Conservation (phyloP, 257 asterid species). For the Phtheirospermum japonicum region DNA sequence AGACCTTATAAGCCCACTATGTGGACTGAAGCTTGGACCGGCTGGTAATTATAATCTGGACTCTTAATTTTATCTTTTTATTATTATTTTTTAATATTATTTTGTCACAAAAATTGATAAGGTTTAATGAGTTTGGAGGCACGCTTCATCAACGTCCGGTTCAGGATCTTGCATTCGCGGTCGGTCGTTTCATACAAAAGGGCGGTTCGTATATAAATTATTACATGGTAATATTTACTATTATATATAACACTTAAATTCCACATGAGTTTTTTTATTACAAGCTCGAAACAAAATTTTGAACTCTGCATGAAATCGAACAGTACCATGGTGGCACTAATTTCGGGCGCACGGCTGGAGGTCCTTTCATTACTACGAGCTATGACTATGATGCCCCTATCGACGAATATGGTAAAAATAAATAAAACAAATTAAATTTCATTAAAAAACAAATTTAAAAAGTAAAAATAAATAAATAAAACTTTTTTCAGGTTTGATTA, state of each 20-base stretch:
- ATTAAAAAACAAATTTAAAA: background rate
- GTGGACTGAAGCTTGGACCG: constrained; percentile 88
- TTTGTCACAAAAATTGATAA: constrained; percentile 15
- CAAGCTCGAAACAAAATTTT: background rate
- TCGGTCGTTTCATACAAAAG: constrained; percentile 54
- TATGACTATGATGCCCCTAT: constrained; percentile 79
- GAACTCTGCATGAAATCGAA: background rate
- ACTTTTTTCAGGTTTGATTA: constrained; percentile 41
- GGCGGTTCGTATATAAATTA: constrained; percentile 68
- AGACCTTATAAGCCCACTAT: constrained; percentile 60
- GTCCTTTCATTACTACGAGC: constrained; percentile 66
- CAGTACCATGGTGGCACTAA: constrained; percentile 83
- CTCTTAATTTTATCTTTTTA: background rate
- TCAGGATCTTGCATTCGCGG: constrained; percentile 75
- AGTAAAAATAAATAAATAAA: constrained; percentile 30
- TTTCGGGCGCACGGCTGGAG: constrained; percentile 76
- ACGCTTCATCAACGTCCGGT: constrained; percentile 54
- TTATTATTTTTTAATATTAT: background rate
- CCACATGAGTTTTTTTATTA: background rate
- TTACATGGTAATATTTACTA: constrained; percentile 48
- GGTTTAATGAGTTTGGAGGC: constrained; percentile 72
- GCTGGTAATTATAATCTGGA: constrained; percentile 43
- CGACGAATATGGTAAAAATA: constrained; percentile 59
- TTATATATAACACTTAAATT: background rate
- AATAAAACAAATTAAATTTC: background rate